Conservation (phyloP, 306 rosid genomes). For the Myrica gale region DNA sequence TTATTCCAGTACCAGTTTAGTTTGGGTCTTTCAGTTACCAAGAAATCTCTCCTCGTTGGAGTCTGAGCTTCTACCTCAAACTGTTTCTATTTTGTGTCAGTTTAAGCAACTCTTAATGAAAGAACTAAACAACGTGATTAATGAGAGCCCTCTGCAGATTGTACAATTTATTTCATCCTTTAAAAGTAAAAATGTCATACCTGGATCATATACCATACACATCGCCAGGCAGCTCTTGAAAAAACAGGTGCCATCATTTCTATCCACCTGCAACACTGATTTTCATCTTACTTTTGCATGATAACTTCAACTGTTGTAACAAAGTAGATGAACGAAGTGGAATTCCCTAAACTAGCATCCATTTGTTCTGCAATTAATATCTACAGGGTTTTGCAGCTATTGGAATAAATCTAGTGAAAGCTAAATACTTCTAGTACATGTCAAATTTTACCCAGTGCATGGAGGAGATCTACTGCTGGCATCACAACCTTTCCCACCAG, state of each 20-base stretch:
- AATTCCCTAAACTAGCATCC: not conserved
- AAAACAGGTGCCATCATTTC: conserved; percentile 99
- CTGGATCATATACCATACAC: conserved; percentile 96
- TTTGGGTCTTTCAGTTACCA: not conserved
- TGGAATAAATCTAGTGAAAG: not conserved
- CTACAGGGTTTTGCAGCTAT: not conserved
- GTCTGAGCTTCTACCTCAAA: not conserved
- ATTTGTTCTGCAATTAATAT: not conserved
- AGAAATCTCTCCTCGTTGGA: not conserved
- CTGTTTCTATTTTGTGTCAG: not conserved
- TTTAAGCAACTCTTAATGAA: not conserved
- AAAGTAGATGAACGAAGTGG: not conserved
- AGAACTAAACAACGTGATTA: not conserved
- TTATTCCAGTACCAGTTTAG: not conserved
- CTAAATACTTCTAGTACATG: not conserved
- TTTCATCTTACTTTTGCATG: conserved; percentile 24
- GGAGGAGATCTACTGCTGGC: conserved; percentile 74
- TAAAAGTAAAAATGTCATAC: conserved; percentile 34
- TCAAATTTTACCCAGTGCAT: conserved; percentile 73
- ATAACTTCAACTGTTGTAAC: not conserved
- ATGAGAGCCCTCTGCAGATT: not conserved
- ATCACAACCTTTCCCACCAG: conserved; percentile 60
- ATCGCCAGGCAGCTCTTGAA: conserved; percentile 86
- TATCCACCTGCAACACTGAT: conserved; percentile 73
- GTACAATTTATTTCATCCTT: not conserved